Evolutionary conservation across 495 filamentous ascomycete species (phyloP).

Genomic region (Penicillium argentinense): DNA sequence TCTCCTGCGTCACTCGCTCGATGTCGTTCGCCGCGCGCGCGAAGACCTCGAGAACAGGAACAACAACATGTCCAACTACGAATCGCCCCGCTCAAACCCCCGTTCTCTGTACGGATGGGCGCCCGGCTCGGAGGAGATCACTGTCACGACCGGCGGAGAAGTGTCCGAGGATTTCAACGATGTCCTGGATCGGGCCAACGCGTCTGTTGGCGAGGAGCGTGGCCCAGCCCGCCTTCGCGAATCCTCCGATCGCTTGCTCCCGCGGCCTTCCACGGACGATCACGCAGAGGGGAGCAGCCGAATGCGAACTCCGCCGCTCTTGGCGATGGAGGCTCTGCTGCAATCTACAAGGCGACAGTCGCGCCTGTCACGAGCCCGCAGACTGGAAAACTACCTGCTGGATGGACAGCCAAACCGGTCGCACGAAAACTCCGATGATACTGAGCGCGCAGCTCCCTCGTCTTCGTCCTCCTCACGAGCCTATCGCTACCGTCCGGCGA

Average conservation of each 20-base stretch:
- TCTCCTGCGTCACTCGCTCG: too few relatives aligned
- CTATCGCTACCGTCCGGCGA: constrained; percentile 37
- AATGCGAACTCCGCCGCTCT: constrained; percentile 20
- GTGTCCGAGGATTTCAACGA: constrained; percentile 33
- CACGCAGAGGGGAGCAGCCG: constrained; percentile 21
- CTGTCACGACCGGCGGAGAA: constrained; percentile 26
- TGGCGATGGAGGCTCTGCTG: constrained; percentile 45
- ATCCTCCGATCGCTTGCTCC: constrained; percentile 11
- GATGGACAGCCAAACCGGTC: constrained; percentile 39
- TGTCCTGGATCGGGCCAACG: constrained; percentile 29
- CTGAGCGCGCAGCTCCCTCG: constrained; percentile 20
- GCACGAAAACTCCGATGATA: constrained; percentile 33
- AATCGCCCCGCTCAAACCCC: constrained; percentile 46
- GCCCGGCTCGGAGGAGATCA: constrained; percentile 56
- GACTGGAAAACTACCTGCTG: constrained; percentile 47
- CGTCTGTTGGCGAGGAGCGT: too few relatives aligned
- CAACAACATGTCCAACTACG: constrained; percentile 43
- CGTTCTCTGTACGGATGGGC: constrained; percentile 61
- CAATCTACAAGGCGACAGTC: constrained; percentile 52
- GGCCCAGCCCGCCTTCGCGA: constrained; percentile 28
- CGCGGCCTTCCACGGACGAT: constrained; percentile 14
- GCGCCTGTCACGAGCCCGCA: constrained; percentile 42
- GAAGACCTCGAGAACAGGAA: constrained; percentile 13
- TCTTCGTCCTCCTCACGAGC: constrained; percentile 28
- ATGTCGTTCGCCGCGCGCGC: constrained; percentile 37